Conservation (phyloP, 192 early-diverging fungal species). For the Entrophospora sp. region DNA sequence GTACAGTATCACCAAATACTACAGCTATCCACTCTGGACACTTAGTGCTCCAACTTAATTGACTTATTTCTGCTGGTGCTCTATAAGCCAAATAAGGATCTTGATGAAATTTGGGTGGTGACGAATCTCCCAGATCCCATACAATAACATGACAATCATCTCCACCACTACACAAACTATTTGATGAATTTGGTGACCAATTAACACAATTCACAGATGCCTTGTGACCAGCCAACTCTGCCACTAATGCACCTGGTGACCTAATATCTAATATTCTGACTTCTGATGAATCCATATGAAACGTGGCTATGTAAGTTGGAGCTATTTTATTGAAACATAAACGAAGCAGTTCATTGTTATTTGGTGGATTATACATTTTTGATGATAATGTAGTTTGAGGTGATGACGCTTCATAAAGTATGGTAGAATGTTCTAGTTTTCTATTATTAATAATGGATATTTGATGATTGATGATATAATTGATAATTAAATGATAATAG, state of each 20-base stretch:
- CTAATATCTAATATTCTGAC: conserved; percentile 89
- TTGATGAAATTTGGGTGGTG: conserved; percentile 23
- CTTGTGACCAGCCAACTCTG: conserved; percentile 72
- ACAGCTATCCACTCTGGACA: conserved; percentile 85
- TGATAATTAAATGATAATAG: too few relatives aligned
- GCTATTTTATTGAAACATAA: conserved; percentile 87
- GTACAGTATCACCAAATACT: conserved; percentile 74
- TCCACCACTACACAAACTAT: conserved; percentile 73
- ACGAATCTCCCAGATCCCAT: conserved; percentile 65
- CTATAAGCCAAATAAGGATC: conserved; percentile 69
- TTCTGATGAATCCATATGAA: conserved; percentile 72
- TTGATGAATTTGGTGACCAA: conserved; percentile 88
- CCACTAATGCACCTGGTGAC: conserved; percentile 76
- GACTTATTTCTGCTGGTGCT: conserved; percentile 69
- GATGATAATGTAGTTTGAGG: conserved; percentile 17
- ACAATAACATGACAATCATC: conserved; percentile 87
- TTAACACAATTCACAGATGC: conserved; percentile 71
- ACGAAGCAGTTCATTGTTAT: conserved; percentile 58
- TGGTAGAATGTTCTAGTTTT: conserved; percentile 93
- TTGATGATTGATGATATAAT: too few relatives aligned
- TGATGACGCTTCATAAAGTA: conserved; percentile 84
- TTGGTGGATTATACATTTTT: conserved; percentile 26
- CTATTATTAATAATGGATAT: conserved; percentile 30
- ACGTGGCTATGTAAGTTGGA: conserved; percentile 84
- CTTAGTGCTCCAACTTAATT: conserved; percentile 71